Evolutionary conservation across 306 rosid species (phyloP), one percentile per base, ranked within the genome.

Genomic region (Neltuma alba): DNA sequence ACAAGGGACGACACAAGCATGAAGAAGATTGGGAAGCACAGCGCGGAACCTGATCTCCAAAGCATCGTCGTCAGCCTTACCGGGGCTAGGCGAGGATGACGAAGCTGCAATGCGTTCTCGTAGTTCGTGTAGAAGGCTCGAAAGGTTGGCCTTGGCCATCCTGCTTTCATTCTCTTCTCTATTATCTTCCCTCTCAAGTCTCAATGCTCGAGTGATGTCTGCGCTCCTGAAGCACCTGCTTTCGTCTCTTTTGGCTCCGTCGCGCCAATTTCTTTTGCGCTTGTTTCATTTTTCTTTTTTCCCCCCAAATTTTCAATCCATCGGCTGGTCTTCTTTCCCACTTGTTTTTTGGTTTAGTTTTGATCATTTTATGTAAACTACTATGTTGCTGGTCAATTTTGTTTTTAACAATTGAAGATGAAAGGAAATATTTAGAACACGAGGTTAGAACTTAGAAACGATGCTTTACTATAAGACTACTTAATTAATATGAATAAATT

Each of bases 1-100:
- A 80, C 94, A 86, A 34, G 99, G 92, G 33, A 87, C 84, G 73
- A 92, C 93, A 25, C 85, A 79, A 48, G 92, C 54, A 47, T 88
- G 89, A 60, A 95, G 91, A 55, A 95, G 98, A 84, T 87, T 83
- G 62, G 96, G 99, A 34, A 95, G 92, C 52, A 95, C 91, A 52
- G 88, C 80, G n/a, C 99, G 96, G 88, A 95, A 95, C 42, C 97
- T 62, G 50, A 41, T 60, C 67, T 90, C 92, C 86, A 92, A 84
- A 75, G 85, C 98, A 79, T 75, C 86, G 85, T 91, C 94, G 78
- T 83, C 81, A 41, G 76, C 73, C 62, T 75, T 83, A 84, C 67
- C 81, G 12, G 74, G 44, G 45, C 28, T n/a, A 61, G 90, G 80
- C 30, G 91, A 66, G 52, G 97, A 87, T 0, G 98, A 83, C 0